These are phyloP conservation scores for Rosellinia necatrix DNA, from an alignment of 2,329 filamentous ascomycete species.

Conservation along the genomic window DNA sequence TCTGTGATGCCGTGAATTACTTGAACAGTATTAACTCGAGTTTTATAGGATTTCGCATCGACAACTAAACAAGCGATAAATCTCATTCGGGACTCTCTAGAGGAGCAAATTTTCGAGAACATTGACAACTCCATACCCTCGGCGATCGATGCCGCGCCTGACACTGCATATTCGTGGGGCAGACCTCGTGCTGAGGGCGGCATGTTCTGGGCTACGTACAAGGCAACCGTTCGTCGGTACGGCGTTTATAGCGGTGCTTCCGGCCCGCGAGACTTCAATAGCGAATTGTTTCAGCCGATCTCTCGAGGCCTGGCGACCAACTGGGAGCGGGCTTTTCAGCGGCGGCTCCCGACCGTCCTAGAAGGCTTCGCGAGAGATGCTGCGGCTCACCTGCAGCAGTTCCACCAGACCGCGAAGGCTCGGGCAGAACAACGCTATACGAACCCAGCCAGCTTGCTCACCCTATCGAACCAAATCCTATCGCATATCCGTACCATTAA, in stretches of 20 bases:
- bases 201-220: slow-evolving; percentile 57
- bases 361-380: slow-evolving; percentile 26
- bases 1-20: not conserved
- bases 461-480: slow-evolving; percentile 45
- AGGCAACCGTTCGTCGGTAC: slow-evolving; percentile 46
- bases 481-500: slow-evolving; percentile 47
- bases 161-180: slow-evolving; percentile 47
- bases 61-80: slow-evolving; percentile 45
- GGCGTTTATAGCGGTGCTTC: slow-evolving; percentile 40
- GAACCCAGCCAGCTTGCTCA: slow-evolving; percentile 34
- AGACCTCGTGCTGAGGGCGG: slow-evolving; percentile 49
- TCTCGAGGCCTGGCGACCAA: slow-evolving; percentile 26
- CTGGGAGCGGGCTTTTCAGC: slow-evolving; percentile 40
- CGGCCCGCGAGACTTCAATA: slow-evolving; percentile 37
- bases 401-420: slow-evolving; percentile 33
- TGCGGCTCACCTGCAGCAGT: slow-evolving; percentile 27
- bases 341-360: slow-evolving; percentile 30
- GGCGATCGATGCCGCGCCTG: slow-evolving; percentile 44
- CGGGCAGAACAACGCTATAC: slow-evolving; percentile 28
- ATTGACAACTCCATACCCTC: slow-evolving; percentile 45
- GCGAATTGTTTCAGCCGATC: slow-evolving; percentile 35
- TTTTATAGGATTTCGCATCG: slow-evolving; percentile 43
- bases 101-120: slow-evolving; percentile 52
- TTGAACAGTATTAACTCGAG: slow-evolving; percentile 13
- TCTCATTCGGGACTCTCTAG: slow-evolving; percentile 46